Evolutionary conservation across 441 rosid species (phyloP).

Genomic region (Erodium texanum): DNA sequence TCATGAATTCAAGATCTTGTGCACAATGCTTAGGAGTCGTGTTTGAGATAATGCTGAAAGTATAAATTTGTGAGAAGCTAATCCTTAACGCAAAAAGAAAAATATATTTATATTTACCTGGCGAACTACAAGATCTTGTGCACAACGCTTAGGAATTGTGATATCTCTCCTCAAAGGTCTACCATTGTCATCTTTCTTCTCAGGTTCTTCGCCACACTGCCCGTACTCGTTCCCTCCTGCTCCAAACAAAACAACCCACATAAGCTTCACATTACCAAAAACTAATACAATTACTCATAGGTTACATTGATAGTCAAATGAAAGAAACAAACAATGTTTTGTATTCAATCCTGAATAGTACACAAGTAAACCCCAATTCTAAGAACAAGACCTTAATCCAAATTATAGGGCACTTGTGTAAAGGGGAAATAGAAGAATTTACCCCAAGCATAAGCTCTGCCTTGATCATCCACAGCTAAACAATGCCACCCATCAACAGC

Average conservation of each 20-base stretch:
- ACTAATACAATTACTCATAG: background rate
- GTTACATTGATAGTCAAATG: background rate
- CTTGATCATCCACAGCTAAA: slow-evolving; percentile 98
- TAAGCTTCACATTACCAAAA: background rate
- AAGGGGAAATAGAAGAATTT: slow-evolving; percentile 7
- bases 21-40: too few relatives aligned
- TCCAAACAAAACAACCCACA: slow-evolving; percentile 10
- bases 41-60: too few relatives aligned
- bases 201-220: slow-evolving; percentile 98
- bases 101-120: slow-evolving; percentile 43
- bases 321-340: background rate
- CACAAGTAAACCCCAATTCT: background rate
- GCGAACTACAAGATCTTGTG: slow-evolving; percentile 71
- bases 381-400: background rate
- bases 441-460: slow-evolving; percentile 98
- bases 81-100: too few relatives aligned
- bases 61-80: background rate
- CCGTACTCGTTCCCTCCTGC: slow-evolving; percentile 98
- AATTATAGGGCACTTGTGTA: background rate
- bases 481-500: slow-evolving; percentile 99
- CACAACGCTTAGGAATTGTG: slow-evolving; percentile 85
- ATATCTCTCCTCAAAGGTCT: slow-evolving; percentile 82
- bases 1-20: background rate
- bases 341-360: background rate
- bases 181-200: slow-evolving; percentile 70